Evolutionary conservation across 1,284 basidiomycete genomes (phyloP).

Genomic region (Schizopora paradoxa): DNA sequence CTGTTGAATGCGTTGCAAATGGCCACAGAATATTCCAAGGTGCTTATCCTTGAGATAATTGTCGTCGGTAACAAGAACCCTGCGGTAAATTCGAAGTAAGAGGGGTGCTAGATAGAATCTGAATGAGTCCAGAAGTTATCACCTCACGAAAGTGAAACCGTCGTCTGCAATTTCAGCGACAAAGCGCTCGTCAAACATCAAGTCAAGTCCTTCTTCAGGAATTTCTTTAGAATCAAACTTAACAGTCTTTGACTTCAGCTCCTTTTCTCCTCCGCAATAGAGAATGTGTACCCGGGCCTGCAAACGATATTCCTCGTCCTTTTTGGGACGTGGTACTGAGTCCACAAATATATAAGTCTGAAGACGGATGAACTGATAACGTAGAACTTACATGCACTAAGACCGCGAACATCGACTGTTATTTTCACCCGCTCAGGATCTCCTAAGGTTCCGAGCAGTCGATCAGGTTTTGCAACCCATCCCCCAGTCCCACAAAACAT

Average conservation of each 20-base stretch:
- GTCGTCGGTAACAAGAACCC: constrained; percentile 32
- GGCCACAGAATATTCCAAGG: constrained; percentile 46
- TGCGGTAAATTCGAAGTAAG: constrained; percentile 1
- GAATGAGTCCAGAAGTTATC: constrained; percentile 14
- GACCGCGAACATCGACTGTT: constrained; percentile 37
- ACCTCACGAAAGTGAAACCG: constrained; percentile 48
- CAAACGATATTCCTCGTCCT: constrained; percentile 31
- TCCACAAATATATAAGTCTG: not conserved
- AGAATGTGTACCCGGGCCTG: constrained; percentile 41
- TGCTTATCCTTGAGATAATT: constrained; percentile 39
- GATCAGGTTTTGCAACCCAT: constrained; percentile 48
- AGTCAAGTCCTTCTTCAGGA: constrained; percentile 33
- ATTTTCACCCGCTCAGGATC: constrained; percentile 26
- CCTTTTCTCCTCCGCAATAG: constrained; percentile 31
- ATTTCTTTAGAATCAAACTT: constrained; percentile 31
- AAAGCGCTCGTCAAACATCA: constrained; percentile 41
- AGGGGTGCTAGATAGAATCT: not conserved
- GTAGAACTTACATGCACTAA: constrained; percentile 39
- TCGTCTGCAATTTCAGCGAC: constrained; percentile 46
- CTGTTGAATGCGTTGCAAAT: constrained; percentile 37
- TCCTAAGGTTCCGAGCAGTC: constrained; percentile 25
- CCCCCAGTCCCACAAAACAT: constrained; percentile 57
- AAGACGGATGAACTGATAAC: constrained; percentile 6
- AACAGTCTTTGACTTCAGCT: constrained; percentile 38
- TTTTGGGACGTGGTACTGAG: constrained; percentile 39